Base-by-base conservation (phyloP, 306 rosid species). In the Prinsepia uniflora region DNA sequence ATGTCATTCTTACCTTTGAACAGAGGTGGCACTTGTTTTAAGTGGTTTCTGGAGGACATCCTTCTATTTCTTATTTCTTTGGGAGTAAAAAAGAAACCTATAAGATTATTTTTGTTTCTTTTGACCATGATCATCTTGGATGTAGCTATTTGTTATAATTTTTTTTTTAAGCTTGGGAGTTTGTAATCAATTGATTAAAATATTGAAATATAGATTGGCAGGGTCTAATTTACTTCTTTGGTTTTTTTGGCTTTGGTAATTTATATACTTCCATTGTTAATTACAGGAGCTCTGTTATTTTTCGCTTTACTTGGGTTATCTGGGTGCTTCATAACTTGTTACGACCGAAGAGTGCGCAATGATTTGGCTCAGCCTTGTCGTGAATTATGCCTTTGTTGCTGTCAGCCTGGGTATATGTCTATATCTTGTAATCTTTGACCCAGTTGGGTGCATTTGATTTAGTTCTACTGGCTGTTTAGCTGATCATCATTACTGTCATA, bases 301-400 rank as follows among this genome's bases (percentile, higher is more conserved):
- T 94, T 94, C 42, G 89, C 99, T 7, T 83, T 94, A 83, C 97
- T 94, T 85, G 99, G 99, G 64, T 85, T 94, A 60, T 94, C 92
- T 76, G 99, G 99, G 34, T 94, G 99, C 86, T 94, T 91, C 85
- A 91, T 94, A 76, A 94, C 99, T 74, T 94, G 99, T 82, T 94
- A 94, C 76, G 99, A 94, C 83, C 89, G 91, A 65, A 85, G 96
- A 85, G 99, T 94, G 70, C 96, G 97, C 75, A 91, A 81, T 68
- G 99, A 94, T 87, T 86, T 94, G 86, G 96, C 99, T 70, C 99
- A 89, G 81, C 99, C 99, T 79, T 94, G 99, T 75, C 84, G 99
- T 79, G 99, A 94, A 80, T 86, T 94, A 74, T 94, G 97, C 76
- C 92, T 94, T 65, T 94, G 99, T 82, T 94, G 99, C 85, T 94